Evolutionary conservation across 2,329 filamentous ascomycete species (phyloP), one percentile per base, ranked within the genome.

Genomic region (Aspergillus clavatus): DNA sequence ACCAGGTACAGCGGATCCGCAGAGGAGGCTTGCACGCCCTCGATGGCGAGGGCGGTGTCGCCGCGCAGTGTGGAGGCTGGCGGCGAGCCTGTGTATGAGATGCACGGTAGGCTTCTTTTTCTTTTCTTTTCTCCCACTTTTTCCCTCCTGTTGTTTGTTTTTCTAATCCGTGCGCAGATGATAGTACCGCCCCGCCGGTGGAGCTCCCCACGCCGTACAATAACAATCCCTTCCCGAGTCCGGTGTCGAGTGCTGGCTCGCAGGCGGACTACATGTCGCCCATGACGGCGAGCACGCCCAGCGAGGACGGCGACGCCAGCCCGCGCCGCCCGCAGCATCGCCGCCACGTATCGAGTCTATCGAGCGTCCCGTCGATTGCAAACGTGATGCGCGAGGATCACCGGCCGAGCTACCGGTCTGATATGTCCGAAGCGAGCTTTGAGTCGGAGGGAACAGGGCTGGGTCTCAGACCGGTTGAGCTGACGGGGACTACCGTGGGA

Each of bases 161-260:
- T 19, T 12, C 18, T 11, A 38, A 16, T 8, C 11, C 2, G 2
- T 33, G 3, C 7, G n/a, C 22, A 50, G 45, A 43, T 2, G 21
- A 24, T 7, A 46, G 31, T 29, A 40, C 27, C 10, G 7, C 10
- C 1, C 40, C 16, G 11, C 46, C 48, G 0, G 41, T 51, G 6
- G 51, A 53, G 11, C 46, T 53, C 7, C 48, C 51, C 3, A 53
- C 51, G 1, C 12, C 45, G 3, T 51, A 35, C 31, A 53, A 53
- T 26, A 36, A 43, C 11, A 29, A 31, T 7, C 19, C 26, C 12
- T 14, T 35, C 2, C 29, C 45, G 6, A 37, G 14, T 5, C 35
- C 35, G 7, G 21, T 23, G 7, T 18, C 40, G 4, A 33, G 28
- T 10, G 16, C 24, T 4, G 33, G 11, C 5, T 26, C 21, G 39